Base-by-base conservation (phyloP, 148 eudicot species). In the Suaeda aralocaspica region DNA sequence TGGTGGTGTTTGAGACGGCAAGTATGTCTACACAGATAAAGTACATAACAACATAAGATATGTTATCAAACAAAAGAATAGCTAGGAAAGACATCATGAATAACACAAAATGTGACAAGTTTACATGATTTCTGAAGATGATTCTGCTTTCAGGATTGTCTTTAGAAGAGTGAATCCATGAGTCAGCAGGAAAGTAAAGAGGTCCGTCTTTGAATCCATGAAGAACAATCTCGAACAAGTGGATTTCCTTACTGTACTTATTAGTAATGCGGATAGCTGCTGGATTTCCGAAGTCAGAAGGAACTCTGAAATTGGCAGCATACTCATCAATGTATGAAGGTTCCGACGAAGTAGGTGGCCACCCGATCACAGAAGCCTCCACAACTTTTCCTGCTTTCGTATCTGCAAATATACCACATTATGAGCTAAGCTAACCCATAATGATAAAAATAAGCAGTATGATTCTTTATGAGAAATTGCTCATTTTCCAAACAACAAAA, bases 1-100 rank as follows among this genome's bases (percentile, higher is more conserved):
- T 59, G 86, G 75, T 66, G 99, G 99, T 53, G 99, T 94, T 79
- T 91, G 86, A 30, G 96, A 88, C n/a, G 96, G 95, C 48, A 93
- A 79, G 77, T 77, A 87, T 13, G 95, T 79, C 98, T 93, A 52
- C 25, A 58, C 36, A 63, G 2, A 55, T 1, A 24, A 33, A 39
- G 36, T 48, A 70, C 63, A 31, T 44, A 31, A 64, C 11, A 9
- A 67, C 2, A 52, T 64, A 57, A 78, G 74, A 74, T 45, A 73
- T 46, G 18, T 25, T 31, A 42, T 65, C 77, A 66, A n/a, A n/a
- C n/a, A n/a, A n/a, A n/a, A n/a, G n/a, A n/a, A n/a, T n/a, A n/a
- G n/a, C n/a, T n/a, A n/a, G n/a, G n/a, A n/a, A n/a, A 16, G 45
- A 36, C 22, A 53, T 44, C 19, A 45, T 57, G 41, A 39, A 46